Percentiles rank a stretch among this genome's conserved stretches.
Evolutionary conservation across 768 basidiomycete species (phyloP).

Genomic region (Psilocybe tampanensis): DNA sequence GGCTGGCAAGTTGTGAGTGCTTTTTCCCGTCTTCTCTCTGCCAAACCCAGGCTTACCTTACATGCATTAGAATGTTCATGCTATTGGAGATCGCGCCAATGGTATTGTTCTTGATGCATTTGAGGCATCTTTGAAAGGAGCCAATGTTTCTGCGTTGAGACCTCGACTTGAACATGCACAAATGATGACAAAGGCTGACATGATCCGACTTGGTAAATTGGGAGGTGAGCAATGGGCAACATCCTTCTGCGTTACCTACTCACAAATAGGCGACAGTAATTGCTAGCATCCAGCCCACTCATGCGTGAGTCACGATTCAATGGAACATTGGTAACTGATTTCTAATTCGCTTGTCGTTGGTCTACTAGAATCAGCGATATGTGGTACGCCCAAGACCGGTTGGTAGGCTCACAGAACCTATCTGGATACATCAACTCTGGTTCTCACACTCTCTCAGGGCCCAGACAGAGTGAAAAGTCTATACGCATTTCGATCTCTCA

Average conservation of each 20-base stretch:
- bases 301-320: constrained; percentile 58
- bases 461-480: constrained; percentile 81
- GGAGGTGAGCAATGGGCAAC: constrained; percentile 59
- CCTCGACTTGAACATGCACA: constrained; percentile 93
- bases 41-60: neutral
- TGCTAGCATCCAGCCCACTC: constrained; percentile 88
- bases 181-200: constrained; percentile 76
- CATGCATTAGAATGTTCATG: constrained; percentile 73
- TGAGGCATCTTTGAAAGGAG: constrained; percentile 62
- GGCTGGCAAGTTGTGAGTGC: constrained; percentile 85
- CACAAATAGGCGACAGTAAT: constrained; percentile 57
- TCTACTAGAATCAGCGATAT: constrained; percentile 75
- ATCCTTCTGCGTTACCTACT: constrained; percentile 4
- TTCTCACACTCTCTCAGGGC: constrained; percentile 48
- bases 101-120: constrained; percentile 82
- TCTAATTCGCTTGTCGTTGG: neutral
- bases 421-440: neutral
- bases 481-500: constrained; percentile 82
- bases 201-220: constrained; percentile 73
- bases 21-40: neutral
- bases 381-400: constrained; percentile 84
- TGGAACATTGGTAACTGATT: neutral
- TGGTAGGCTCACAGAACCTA: constrained; percentile 46
- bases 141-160: constrained; percentile 64
- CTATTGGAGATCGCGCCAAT: constrained; percentile 89